Base-by-base conservation (phyloP, 768 basidiomycete genomes). In the Auricularia sp. region DNA sequence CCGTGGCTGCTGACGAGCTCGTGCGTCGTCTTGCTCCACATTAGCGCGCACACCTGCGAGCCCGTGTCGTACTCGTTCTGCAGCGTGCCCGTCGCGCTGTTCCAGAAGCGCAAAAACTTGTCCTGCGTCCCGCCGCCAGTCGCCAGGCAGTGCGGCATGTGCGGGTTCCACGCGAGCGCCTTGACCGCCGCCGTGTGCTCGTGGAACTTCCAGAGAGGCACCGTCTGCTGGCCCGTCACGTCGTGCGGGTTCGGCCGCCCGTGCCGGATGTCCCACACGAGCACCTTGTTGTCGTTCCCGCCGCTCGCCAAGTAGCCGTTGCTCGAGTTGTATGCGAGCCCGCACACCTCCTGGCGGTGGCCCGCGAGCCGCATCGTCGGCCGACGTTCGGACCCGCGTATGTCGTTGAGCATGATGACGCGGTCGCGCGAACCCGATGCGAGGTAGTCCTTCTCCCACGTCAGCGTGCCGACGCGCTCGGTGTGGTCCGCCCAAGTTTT, bases 81-180 rank as follows among this genome's bases (percentile, higher is more conserved):
- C 84, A 96, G 83, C 29, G 82, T 84, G 36, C 96, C 97, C 62
- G 86, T 92, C 42, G 84, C 78, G 6, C 90, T 91, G 72, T 99
- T 98, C 96, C 97, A 99, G 72, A 97, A 98, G 65, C 95, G 80
- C 56, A 99, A 94, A 72, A 94, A 96, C 75, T 95, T 96, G 73
- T 98, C 97, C 69, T 97, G 94, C n/a, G 96, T 99, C 7, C 96
- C 97, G 10, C 96, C 96, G 4, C 97, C 97, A 5, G 91, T 93
- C 0, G 96, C 97, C 39, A 98, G 77, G 2, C 98, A 82, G 1
- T 94, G 93, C 11, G 87, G 79, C 56, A 96, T 82, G 75, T 99
- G 97, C 5, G 96, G 95, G 74, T 93, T 95, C 96, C 97, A 99
- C 5, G 96, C 94, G 35, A 99, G 87, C 5, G 96, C 96, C 71